Percentiles rank a stretch among this genome's conserved stretches.
phyloP scores from a whole-genome alignment of 2,329 filamentous ascomycete species.

The Trichoderma citrinoviride region DNA sequence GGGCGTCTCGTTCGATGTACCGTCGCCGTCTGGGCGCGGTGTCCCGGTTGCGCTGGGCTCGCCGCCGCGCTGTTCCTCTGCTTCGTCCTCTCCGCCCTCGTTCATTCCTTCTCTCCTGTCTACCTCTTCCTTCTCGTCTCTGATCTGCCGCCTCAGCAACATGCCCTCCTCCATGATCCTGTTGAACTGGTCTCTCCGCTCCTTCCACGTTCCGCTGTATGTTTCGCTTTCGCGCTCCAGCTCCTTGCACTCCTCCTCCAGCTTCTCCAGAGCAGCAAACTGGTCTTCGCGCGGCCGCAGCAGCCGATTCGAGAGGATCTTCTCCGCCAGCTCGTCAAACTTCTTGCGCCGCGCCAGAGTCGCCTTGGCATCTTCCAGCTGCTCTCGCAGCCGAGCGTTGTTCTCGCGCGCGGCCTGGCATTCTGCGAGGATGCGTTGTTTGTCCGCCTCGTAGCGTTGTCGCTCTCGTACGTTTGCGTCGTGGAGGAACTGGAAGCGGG shows the following conservation, averaged over 20 bases:
- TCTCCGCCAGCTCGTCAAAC: conserved; percentile 85
- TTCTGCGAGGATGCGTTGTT: conserved; percentile 72
- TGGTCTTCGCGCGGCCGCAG: conserved; percentile 84
- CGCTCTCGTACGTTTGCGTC: conserved; percentile 81
- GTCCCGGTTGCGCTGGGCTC: conserved; percentile 53
- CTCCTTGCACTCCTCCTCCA: conserved; percentile 85
- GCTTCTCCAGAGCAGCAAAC: conserved; percentile 69
- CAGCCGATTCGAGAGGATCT: conserved; percentile 77
- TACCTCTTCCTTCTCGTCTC: conserved; percentile 93
- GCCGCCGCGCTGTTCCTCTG: conserved; percentile 45
- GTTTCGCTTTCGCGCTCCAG: conserved; percentile 79
- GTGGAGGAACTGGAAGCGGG: conserved; percentile 82
- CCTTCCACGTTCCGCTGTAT: conserved; percentile 79
- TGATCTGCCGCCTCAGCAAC: conserved; percentile 77
- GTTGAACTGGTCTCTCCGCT: conserved; percentile 82
- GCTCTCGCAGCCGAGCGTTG: conserved; percentile 68
- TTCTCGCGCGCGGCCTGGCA: conserved; percentile 75
- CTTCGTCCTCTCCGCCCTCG: conserved; percentile 62
- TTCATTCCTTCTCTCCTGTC: conserved; percentile 82
- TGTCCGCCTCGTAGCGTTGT: conserved; percentile 77
- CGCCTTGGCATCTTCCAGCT: conserved; percentile 72
- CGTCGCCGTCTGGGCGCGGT: conserved; percentile 46
- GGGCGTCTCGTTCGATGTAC: conserved; percentile 28
- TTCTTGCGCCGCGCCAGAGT: conserved; percentile 75
- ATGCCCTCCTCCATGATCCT: conserved; percentile 89